Evolutionary conservation across 177 flowering plant genomes (phyloP).

Genomic region (Vitis hybrid): DNA sequence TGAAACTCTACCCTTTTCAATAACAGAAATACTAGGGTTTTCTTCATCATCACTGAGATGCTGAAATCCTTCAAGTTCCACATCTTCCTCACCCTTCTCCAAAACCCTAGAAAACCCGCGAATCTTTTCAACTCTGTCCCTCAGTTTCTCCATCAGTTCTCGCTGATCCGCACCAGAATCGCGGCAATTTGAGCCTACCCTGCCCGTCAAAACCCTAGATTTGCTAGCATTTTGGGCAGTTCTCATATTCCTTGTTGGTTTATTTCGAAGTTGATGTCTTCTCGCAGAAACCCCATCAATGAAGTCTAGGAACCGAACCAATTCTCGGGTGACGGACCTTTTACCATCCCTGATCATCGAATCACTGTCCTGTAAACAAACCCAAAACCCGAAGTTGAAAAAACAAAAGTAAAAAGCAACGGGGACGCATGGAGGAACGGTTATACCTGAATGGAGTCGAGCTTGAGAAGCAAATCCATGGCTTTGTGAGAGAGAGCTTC

Average conservation of each 20-base stretch:
- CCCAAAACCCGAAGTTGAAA: not conserved
- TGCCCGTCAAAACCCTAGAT: constrained; percentile 20
- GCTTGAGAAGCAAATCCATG: constrained; percentile 53
- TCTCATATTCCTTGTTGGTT: constrained; percentile 36
- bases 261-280: constrained; percentile 31
- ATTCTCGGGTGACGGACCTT: constrained; percentile 52
- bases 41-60: constrained; percentile 27
- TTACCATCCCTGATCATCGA: constrained; percentile 63
- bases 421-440: constrained; percentile 4
- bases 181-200: not conserved
- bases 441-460: constrained; percentile 79
- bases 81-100: constrained; percentile 35
- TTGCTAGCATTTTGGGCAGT: constrained; percentile 20
- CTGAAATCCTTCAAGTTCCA: constrained; percentile 38
- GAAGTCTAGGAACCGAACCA: constrained; percentile 58
- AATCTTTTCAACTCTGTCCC: constrained; percentile 25
- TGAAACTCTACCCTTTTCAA: constrained; percentile 16
- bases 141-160: constrained; percentile 29
- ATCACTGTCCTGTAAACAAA: constrained; percentile 45
- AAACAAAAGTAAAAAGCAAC: constrained; percentile 5
- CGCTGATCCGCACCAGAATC: constrained; percentile 14
- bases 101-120: constrained; percentile 21
- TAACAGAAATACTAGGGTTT: constrained; percentile 12
- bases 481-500: constrained; percentile 44
- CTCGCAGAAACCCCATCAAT: constrained; percentile 48